Evolutionary conservation across 2,329 filamentous ascomycete species (phyloP).

Genomic region (Knufia petricola): DNA sequence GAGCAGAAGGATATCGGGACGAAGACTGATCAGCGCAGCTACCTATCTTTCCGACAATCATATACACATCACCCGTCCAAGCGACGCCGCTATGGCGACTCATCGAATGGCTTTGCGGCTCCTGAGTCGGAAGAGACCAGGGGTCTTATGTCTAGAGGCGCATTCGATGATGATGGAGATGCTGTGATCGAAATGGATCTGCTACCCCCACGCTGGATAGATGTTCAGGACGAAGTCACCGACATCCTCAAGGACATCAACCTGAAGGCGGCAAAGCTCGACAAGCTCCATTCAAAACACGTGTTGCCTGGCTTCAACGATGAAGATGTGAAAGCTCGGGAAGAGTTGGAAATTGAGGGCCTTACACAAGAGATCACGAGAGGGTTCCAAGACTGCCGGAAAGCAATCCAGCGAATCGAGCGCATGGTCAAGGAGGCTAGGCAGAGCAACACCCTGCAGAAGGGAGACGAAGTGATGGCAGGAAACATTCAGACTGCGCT

Average conservation of each 20-base stretch:
- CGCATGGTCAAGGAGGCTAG: conserved; percentile 74
- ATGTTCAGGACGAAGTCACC: conserved; percentile 86
- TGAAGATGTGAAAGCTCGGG: conserved; percentile 73
- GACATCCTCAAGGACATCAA: conserved; percentile 73
- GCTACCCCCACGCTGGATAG: conserved; percentile 88
- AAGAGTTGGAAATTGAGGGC: conserved; percentile 82
- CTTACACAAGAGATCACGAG: conserved; percentile 85
- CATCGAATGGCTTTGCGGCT: conserved; percentile 52
- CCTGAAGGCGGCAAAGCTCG: conserved; percentile 71
- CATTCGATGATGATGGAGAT: conserved; percentile 78
- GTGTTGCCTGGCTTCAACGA: conserved; percentile 94
- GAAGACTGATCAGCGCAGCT: conserved; percentile 49
- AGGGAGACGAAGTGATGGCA: conserved; percentile 89
- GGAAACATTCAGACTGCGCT: conserved; percentile 90
- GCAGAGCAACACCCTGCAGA: conserved; percentile 57
- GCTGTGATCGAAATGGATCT: conserved; percentile 97
- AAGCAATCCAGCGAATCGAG: conserved; percentile 78
- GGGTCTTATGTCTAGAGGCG: conserved; percentile 71
- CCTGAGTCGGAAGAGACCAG: conserved; percentile 59
- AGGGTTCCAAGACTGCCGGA: conserved; percentile 81
- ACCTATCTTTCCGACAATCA: conserved; percentile 97
- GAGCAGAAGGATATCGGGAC: conserved; percentile 10
- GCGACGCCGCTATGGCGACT: conserved; percentile 60
- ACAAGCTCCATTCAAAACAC: conserved; percentile 93
- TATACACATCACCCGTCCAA: conserved; percentile 90